Evolutionary conservation across 768 basidiomycete genomes (phyloP).

Genomic region (Panaeolus cyanescens): DNA sequence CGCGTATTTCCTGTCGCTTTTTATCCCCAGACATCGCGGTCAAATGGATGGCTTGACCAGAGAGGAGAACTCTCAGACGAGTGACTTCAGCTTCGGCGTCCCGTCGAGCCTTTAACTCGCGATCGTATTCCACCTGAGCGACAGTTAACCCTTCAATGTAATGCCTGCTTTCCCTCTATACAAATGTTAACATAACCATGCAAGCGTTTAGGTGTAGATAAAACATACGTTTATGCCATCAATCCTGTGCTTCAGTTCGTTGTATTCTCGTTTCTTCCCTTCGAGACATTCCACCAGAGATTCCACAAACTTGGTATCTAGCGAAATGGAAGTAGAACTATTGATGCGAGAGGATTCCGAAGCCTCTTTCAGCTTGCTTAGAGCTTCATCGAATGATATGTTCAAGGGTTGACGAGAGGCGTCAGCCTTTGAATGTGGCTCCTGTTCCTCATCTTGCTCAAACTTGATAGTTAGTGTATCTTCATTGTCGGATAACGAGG

Average conservation of each 20-base stretch:
- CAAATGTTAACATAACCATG: conserved; percentile 7
- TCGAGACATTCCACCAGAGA: conserved; percentile 69
- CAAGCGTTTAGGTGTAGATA: background rate
- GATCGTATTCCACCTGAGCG: conserved; percentile 93
- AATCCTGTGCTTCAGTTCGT: conserved; percentile 71
- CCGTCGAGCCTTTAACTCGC: conserved; percentile 82
- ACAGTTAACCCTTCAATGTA: conserved; percentile 92
- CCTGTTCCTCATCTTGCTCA: background rate
- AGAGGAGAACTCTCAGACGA: conserved; percentile 78
- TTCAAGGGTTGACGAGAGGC: background rate
- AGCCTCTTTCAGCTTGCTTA: conserved; percentile 59
- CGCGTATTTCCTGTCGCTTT: conserved; percentile 75
- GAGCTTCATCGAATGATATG: conserved; percentile 34
- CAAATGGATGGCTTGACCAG: conserved; percentile 86
- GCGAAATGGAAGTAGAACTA: conserved; percentile 58
- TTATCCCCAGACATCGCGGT: conserved; percentile 84
- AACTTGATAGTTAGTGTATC: background rate
- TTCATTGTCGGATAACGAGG: background rate
- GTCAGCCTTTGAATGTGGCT: background rate
- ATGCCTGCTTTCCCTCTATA: conserved; percentile 86
- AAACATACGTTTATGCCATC: conserved; percentile 85
- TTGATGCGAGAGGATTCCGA: conserved; percentile 61
- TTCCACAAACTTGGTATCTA: conserved; percentile 77
- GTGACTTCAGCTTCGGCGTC: conserved; percentile 94
- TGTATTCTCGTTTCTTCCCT: conserved; percentile 58